Evolutionary conservation across 139 green algal species (phyloP).

Genomic region (Limnomonas spitsbergensis): DNA sequence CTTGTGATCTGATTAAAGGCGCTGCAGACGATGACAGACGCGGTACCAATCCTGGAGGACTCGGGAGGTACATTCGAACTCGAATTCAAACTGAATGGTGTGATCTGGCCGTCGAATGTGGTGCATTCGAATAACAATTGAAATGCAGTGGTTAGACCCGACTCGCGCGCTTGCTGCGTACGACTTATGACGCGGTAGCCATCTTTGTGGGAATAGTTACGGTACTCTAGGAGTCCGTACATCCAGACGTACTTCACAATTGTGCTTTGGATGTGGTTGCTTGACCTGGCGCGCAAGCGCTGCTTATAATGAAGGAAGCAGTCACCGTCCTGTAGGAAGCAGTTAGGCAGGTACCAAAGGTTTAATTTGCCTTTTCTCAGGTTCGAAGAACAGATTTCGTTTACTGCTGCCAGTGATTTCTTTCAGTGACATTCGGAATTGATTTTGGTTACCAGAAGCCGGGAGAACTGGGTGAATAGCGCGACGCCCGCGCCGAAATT

Average conservation of each 20-base stretch:
- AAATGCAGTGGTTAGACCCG: too few relatives aligned
- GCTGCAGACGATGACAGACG: constrained; percentile 27
- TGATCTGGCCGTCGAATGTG: too few relatives aligned
- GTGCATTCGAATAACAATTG: too few relatives aligned
- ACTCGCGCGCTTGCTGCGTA: background rate
- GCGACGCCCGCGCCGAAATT: too few relatives aligned
- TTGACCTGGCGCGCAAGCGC: background rate
- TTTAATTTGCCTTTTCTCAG: too few relatives aligned
- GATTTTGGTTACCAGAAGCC: too few relatives aligned
- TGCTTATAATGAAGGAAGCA: constrained; percentile 34
- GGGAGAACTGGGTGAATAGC: too few relatives aligned
- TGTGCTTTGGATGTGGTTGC: too few relatives aligned
- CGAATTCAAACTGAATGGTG: background rate
- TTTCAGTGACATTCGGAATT: too few relatives aligned
- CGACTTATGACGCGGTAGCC: constrained; percentile 29
- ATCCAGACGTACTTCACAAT: background rate
- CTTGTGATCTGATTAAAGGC: background rate
- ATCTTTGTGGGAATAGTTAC: constrained; percentile 36
- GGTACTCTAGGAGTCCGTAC: background rate
- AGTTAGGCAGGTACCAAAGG: too few relatives aligned
- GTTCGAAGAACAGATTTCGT: too few relatives aligned
- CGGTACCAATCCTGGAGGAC: constrained; percentile 30
- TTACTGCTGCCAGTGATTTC: too few relatives aligned
- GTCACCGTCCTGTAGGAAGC: constrained; percentile 29
- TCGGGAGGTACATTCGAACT: background rate